Evolutionary conservation across 768 basidiomycete genomes (phyloP), one percentile per base, ranked within the genome.

Genomic region (Hysterangium stoloniferum): DNA sequence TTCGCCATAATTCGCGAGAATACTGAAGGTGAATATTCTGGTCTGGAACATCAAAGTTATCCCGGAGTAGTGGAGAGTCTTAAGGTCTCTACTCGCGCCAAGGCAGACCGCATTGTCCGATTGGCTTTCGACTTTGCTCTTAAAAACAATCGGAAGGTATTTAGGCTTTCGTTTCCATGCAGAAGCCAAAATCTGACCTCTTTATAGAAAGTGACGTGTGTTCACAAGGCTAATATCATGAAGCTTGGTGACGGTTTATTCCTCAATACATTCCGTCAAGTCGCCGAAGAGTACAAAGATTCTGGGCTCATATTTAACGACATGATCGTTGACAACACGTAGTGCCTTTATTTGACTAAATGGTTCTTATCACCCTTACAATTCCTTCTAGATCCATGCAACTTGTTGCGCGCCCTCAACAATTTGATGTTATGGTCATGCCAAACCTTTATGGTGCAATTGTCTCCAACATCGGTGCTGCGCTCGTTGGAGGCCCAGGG

Each of bases 151-250:
- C 83, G 96, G 69, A 98, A 98, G 83, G 93, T 85, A 15, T 41
- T 32, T 37, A 24, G 38, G 6, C 25, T 44, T 12, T 34, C 40
- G 37, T 29, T 40, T 19, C 17, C 13, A n/a, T n/a, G n/a, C n/a
- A n/a, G n/a, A 9, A 22, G 19, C 24, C 17, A 22, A 19, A 17
- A 6, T 17, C 4, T 15, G 24, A 13, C 13, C 32, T 22, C 37
- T 29, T 32, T 40, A 24, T 27, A 95, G 92, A 98, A 95, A 86
- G 95, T 99, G 58, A 99, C 96, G 35, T 97, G 94, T 63, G 93
- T 99, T 38, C 96, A 99, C 82, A 99, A 99, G 71, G 96, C 96
- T 61, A 98, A 98, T 76, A 99, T 99, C 76, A 99, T 99, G 96
- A 99, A 99, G 70, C 84, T 97, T 60, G 95, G 95, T 66, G 96